Percentiles rank a stretch among this genome's conserved stretches.
Evolutionary conservation across 2,329 filamentous ascomycete species (phyloP).

Genomic region (Diaporthe australafricana): DNA sequence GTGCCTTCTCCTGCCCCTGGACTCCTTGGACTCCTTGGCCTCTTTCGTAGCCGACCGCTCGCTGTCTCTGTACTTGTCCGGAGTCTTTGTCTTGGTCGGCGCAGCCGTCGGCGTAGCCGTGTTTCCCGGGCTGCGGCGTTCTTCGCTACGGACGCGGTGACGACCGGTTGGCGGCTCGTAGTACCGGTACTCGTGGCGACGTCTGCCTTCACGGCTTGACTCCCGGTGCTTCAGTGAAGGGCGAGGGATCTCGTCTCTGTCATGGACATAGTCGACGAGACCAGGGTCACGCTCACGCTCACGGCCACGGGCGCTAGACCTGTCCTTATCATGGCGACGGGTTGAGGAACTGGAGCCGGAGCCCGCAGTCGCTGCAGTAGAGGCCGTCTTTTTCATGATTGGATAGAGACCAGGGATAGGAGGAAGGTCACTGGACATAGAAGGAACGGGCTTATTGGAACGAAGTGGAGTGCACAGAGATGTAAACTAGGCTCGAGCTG

Average conservation of each 20-base stretch:
- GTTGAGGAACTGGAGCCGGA: conserved; percentile 17
- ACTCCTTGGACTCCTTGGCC: conserved; percentile 15
- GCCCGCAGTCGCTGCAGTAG: conserved; percentile 18
- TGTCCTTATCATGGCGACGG: conserved; percentile 26
- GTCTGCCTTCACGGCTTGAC: conserved; percentile 28
- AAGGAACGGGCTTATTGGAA: not conserved
- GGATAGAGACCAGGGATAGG: conserved; percentile 23
- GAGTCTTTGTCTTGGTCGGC: not conserved
- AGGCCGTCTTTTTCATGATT: conserved; percentile 10
- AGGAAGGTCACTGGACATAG: conserved; percentile 12
- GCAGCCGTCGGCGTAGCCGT: not conserved
- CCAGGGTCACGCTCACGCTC: not conserved
- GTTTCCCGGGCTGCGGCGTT: conserved; percentile 9
- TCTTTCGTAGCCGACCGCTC: conserved; percentile 2
- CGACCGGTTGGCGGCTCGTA: conserved; percentile 20
- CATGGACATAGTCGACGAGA: conserved; percentile 23
- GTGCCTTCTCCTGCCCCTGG: conserved; percentile 23
- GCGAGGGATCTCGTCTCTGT: conserved; percentile 18
- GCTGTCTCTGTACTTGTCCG: not conserved
- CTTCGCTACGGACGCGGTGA: conserved; percentile 5
- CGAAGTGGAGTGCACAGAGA: no score
- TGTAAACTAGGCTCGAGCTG: not conserved
- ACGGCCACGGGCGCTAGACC: conserved; percentile 14
- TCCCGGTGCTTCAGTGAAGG: conserved; percentile 28
- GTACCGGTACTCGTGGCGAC: conserved; percentile 30